Percentiles rank a stretch among this genome's conserved stretches.
phyloP scores from a whole-genome alignment of 495 filamentous ascomycete species.

The Choiromyces venosus region DNA sequence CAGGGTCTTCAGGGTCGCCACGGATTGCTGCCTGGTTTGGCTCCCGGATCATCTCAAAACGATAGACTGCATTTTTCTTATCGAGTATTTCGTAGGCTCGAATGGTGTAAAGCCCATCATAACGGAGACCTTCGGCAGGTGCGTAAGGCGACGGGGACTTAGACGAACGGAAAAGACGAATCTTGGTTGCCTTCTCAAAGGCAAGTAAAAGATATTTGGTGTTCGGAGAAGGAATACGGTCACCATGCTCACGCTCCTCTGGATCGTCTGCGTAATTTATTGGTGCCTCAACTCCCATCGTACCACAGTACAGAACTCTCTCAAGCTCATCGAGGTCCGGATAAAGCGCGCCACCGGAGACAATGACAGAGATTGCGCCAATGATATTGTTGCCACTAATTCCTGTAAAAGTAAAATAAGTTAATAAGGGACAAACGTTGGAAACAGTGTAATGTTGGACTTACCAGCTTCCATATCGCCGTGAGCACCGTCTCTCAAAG shows the following conservation, averaged over 20 bases:
- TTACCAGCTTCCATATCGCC: constrained; percentile 52
- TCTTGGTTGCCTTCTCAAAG: constrained; percentile 38
- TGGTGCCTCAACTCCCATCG: constrained; percentile 47
- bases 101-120: constrained; percentile 56
- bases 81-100: constrained; percentile 33
- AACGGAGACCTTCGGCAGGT: constrained; percentile 50
- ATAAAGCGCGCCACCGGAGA: constrained; percentile 17
- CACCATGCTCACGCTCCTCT: constrained; percentile 10
- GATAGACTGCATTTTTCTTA: constrained; percentile 41
- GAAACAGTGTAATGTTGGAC: constrained; percentile 41
- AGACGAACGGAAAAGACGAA: constrained; percentile 50
- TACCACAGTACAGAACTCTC: constrained; percentile 52
- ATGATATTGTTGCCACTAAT: constrained; percentile 49
- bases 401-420: constrained; percentile 34
- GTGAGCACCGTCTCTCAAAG: constrained; percentile 55
- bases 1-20: constrained; percentile 22
- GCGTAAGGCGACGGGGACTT: constrained; percentile 44
- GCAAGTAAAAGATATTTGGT: constrained; percentile 44
- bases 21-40: constrained; percentile 40
- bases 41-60: constrained; percentile 47
- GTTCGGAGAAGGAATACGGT: constrained; percentile 36
- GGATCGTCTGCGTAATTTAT: constrained; percentile 43
- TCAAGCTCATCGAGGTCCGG: constrained; percentile 34
- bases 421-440: constrained; percentile 48
- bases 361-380: constrained; percentile 40